Conservation (phyloP, 805 yeast species). For the Yarrowia sp. region DNA sequence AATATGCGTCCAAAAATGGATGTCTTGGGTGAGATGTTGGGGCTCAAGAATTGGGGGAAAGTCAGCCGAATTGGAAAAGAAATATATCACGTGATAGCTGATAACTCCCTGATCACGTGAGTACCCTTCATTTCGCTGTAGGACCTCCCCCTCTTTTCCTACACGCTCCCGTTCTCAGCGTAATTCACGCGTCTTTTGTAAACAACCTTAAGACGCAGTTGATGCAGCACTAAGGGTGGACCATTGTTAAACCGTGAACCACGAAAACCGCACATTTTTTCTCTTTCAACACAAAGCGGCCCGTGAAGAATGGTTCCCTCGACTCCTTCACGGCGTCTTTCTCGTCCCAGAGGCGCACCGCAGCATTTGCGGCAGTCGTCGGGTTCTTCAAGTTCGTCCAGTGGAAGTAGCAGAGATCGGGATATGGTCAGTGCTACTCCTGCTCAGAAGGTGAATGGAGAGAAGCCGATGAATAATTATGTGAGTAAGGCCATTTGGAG, state of each 20-base stretch:
- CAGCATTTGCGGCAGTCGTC: slow-evolving; percentile 17
- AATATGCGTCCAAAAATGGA: slow-evolving; percentile 6
- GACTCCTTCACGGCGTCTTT: slow-evolving; percentile 27
- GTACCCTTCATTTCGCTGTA: too few relatives aligned
- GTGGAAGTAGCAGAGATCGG: not conserved
- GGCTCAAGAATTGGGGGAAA: not conserved
- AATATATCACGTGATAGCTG: too few relatives aligned
- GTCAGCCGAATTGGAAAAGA: too few relatives aligned
- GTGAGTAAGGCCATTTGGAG: slow-evolving; percentile 21
- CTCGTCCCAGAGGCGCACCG: slow-evolving; percentile 6
- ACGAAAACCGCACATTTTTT: too few relatives aligned
- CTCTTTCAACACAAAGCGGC: not conserved
- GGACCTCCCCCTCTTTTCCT: too few relatives aligned
- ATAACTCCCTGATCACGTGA: too few relatives aligned
- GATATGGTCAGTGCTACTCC: slow-evolving; percentile 16
- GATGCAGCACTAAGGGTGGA: not conserved
- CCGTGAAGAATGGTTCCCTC: slow-evolving; percentile 16
- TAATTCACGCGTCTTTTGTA: slow-evolving; percentile 29
- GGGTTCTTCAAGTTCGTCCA: slow-evolving; percentile 10
- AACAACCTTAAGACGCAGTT: slow-evolving; percentile 11
- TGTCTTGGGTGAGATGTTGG: not conserved
- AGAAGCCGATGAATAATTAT: slow-evolving; percentile 30
- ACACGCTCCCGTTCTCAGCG: too few relatives aligned
- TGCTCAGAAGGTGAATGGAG: slow-evolving; percentile 11
- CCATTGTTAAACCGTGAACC: too few relatives aligned